Base-by-base conservation (phyloP, 169 alveolate genomes). In the Cystoisospora suis region DNA sequence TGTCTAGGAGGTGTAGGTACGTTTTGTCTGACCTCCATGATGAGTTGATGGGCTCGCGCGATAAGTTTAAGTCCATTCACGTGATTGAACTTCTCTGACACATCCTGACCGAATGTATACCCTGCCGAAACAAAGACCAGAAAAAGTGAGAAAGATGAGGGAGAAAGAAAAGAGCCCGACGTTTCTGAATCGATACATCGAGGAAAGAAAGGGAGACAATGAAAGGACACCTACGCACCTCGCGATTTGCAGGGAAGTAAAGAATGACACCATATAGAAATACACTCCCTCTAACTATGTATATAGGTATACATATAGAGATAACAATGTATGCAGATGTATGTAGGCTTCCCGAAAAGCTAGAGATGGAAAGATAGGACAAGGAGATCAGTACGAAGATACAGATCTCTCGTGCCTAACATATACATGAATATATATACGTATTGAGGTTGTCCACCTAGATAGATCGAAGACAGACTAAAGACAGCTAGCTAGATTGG, bases 41-140 rank as follows among this genome's bases (percentile, higher is more conserved):
- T 99, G 86, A 99, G 97, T 94, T 99, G 99, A 94, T 99, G 99
- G 20, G 99, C 99, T 90, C 99, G 95, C n/a, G 99, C 99, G 89
- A 99, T 99, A 81, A 98, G 94, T 69, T 96, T 97, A 75, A 99
- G 96, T 87, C 97, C 98, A 95, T 99, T 99, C 70, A 96, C 95
- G 87, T 98, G 97, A 94, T 98, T 97, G 94, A 98, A 99, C 81
- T 97, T 96, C 91, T 98, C 96, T 9, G 96, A 94, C 56, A 96
- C 96, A 93, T 99, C 99, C 40, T 97, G 99, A n/a, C 99, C 99
- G 93, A 99, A 99, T 61, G 99, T 96, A 97, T 97, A 99, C 12
- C 99, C 96, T 90, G 75, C 27, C 20, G 44, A 32, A 47, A 65
- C 72, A 40, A 79, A 79, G 61, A 79, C 34, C 17, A 23, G 83